Evolutionary conservation across 2,329 filamentous ascomycete species (phyloP).

Genomic region (Aphanoascus verrucosus): DNA sequence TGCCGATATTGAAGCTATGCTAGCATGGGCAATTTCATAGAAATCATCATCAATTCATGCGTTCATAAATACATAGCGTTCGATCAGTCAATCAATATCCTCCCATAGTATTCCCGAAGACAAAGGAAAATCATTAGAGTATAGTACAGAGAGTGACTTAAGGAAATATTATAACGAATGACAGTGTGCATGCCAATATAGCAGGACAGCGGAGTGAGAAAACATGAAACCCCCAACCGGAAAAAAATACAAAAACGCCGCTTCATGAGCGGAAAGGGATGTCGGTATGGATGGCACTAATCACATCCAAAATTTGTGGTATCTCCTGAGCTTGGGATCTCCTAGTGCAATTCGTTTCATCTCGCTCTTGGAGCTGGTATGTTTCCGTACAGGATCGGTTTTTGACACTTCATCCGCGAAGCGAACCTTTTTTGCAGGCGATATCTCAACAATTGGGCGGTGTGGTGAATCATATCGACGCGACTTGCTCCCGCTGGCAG

Average conservation of each 20-base stretch:
- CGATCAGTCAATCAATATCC: not conserved
- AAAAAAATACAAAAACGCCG: not conserved
- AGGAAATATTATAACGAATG: not conserved
- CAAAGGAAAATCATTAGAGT: not conserved
- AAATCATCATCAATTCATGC: not conserved
- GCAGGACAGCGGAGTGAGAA: not conserved
- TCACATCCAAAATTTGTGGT: not conserved
- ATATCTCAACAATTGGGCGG: not conserved
- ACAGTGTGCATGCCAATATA: not conserved
- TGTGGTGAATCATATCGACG: not conserved
- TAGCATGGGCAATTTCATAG: too few relatives aligned
- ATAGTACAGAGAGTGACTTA: not conserved
- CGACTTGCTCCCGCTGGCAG: not conserved
- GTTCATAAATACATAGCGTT: not conserved
- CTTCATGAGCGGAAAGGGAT: too few relatives aligned
- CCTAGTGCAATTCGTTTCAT: not conserved
- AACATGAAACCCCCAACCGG: not conserved
- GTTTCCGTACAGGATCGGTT: not conserved
- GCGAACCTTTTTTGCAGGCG: constrained; percentile 2
- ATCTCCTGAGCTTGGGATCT: not conserved
- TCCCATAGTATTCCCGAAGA: not conserved
- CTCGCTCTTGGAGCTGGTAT: not conserved
- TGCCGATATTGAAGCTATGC: too few relatives aligned
- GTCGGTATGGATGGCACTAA: not conserved
- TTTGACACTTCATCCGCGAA: not conserved